phyloP scores from a whole-genome alignment of 192 early-diverging fungal genomes.

The Nowakowskiella sp. region DNA sequence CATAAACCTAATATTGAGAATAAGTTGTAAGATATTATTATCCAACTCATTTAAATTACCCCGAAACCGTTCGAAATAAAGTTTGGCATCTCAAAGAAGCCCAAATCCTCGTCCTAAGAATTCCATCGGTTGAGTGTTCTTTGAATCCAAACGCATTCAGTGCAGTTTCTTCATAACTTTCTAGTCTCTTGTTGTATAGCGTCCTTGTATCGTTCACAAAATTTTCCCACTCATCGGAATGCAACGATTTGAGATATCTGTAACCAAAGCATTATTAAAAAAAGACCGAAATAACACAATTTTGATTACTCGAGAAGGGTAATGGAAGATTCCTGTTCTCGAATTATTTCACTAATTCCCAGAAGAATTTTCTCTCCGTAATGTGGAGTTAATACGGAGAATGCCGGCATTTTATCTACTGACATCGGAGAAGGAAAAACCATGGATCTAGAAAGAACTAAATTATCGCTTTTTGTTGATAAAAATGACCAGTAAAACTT shows the following conservation, averaged over 20 bases:
- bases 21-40: background rate
- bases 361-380: constrained; percentile 81
- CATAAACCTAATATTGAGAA: constrained; percentile 45
- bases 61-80: constrained; percentile 75
- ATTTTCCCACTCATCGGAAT: constrained; percentile 77
- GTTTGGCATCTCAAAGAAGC: constrained; percentile 79
- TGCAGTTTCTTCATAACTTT: background rate
- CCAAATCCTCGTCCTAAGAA: constrained; percentile 80
- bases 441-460: constrained; percentile 36
- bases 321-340: constrained; percentile 72
- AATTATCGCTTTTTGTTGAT: background rate
- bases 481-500: background rate
- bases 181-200: constrained; percentile 12
- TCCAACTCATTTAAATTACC: constrained; percentile 16
- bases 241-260: constrained; percentile 11
- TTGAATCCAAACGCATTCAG: constrained; percentile 25
- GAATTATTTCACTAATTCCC: constrained; percentile 73
- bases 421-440: constrained; percentile 70
- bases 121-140: constrained; percentile 40
- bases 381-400: constrained; percentile 76
- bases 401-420: constrained; percentile 76
- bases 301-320: constrained; percentile 77
- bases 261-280: background rate
- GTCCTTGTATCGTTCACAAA: constrained; percentile 80
- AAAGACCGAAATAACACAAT: background rate